Evolutionary conservation across 2,329 filamentous ascomycete species (phyloP).

Genomic region (Ceratocystis papillata): DNA sequence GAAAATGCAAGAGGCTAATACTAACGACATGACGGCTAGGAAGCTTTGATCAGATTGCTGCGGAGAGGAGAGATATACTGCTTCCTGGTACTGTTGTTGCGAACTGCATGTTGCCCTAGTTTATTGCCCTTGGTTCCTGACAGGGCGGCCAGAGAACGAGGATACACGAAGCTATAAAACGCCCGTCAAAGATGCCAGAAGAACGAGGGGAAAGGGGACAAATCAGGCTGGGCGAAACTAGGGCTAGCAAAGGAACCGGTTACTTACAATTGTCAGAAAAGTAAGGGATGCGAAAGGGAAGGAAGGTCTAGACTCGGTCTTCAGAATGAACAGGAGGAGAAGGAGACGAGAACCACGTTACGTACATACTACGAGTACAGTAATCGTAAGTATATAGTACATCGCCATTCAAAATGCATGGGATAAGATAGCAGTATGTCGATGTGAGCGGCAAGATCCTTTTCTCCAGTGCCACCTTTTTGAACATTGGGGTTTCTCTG

Average conservation of each 20-base stretch:
- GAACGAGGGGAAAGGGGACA: background rate
- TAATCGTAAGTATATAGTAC: no score
- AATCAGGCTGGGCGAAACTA: background rate
- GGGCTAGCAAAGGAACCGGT: background rate
- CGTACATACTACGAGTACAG: background rate
- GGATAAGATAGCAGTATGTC: background rate
- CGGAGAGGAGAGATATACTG: background rate
- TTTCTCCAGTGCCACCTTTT: background rate
- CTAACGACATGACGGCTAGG: background rate
- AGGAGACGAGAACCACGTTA: background rate
- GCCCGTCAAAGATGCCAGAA: no score
- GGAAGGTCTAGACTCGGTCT: background rate
- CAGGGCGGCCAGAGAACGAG: background rate
- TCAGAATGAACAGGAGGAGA: background rate
- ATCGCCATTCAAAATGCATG: background rate
- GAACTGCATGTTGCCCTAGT: constrained; percentile 1
- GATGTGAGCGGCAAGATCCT: background rate
- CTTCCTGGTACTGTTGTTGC: background rate
- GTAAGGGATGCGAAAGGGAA: background rate
- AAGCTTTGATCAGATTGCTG: background rate
- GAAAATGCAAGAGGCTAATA: background rate
- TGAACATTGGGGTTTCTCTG: no score
- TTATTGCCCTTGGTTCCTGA: background rate
- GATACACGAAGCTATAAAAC: background rate
- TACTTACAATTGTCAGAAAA: background rate